These are phyloP conservation scores for Blumeria graminis DNA, from an alignment of 2,329 filamentous ascomycete species.

Conservation along the genomic window DNA sequence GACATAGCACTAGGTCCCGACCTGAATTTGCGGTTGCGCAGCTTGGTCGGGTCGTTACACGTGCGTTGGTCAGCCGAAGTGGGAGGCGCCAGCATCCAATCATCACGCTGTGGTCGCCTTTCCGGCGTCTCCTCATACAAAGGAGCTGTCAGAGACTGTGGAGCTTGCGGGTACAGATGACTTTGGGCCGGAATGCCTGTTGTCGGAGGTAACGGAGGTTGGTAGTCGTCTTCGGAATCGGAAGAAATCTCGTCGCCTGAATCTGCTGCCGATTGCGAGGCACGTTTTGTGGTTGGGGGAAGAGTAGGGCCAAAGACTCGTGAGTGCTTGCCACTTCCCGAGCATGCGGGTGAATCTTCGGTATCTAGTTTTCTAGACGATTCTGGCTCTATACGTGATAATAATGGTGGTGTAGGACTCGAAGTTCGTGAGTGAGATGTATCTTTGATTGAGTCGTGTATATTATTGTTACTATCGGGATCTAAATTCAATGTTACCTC, in stretches of 20 bases:
- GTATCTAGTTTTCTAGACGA: conserved; percentile 8
- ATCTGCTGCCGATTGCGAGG: conserved; percentile 10
- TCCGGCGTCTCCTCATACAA: conserved; percentile 2
- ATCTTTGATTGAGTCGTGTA: no score
- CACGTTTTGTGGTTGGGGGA: conserved; percentile 20
- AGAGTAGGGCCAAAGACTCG: conserved; percentile 19
- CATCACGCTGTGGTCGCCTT: conserved; percentile 42
- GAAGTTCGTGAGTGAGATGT: no score
- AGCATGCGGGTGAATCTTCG: no score
- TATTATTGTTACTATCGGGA: conserved; percentile 12
- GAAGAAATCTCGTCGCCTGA: conserved; percentile 9
- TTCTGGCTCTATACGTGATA: no score
- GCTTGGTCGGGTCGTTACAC: conserved; percentile 59
- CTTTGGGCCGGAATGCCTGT: no score
- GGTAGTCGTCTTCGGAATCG: conserved; percentile 27
- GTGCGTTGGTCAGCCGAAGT: conserved; percentile 26
- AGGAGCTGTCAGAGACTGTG: no score
- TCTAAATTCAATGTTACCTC: conserved; percentile 23
- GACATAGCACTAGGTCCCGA: conserved; percentile 35
- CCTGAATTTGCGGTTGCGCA: conserved; percentile 62
- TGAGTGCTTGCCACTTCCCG: conserved; percentile 2
- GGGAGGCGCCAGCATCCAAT: conserved; percentile 62
- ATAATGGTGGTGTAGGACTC: no score
- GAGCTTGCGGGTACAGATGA: no score
- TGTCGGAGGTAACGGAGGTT: conserved; percentile 30